phyloP scores from a whole-genome alignment of 306 rosid species.

The Crataegus laevigata region DNA sequence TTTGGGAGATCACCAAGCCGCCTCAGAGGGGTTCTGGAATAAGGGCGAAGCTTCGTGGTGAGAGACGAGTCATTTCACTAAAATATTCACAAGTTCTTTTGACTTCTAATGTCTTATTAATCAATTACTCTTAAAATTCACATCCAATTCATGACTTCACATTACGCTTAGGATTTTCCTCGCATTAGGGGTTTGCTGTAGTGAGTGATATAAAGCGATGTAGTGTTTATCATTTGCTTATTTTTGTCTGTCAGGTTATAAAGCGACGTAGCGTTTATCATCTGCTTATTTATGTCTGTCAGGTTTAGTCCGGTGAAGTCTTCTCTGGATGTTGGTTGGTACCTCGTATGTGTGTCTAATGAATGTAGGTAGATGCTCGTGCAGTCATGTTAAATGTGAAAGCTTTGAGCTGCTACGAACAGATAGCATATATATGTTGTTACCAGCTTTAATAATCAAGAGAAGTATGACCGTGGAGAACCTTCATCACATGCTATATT shows the following conservation, averaged over 20 bases:
- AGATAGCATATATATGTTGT: not conserved
- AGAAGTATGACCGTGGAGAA: not conserved
- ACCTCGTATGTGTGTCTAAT: not conserved
- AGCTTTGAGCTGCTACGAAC: not conserved
- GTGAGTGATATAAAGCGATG: not conserved
- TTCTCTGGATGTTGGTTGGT: not conserved
- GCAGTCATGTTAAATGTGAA: not conserved
- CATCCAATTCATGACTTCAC: not conserved
- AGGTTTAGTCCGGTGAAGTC: not conserved
- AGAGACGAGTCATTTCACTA: too few species aligned
- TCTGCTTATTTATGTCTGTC: too few species aligned
- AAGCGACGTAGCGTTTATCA: too few species aligned
- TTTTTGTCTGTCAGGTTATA: too few species aligned
- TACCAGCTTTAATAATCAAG: not conserved
- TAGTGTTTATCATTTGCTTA: not conserved
- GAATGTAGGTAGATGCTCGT: not conserved
- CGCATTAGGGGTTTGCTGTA: not conserved
- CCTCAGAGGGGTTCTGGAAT: not conserved
- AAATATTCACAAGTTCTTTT: too few species aligned
- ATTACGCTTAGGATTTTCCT: not conserved
- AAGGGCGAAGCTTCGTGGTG: not conserved
- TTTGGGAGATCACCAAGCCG: not conserved
- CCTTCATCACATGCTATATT: not conserved
- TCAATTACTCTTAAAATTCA: not conserved
- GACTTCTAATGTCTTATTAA: not conserved